A percentile compares a stretch with the other conserved stretches of the same genome.
Evolutionary conservation across 1,284 basidiomycete genomes (phyloP).

Genomic region (Abortiporus biennis): DNA sequence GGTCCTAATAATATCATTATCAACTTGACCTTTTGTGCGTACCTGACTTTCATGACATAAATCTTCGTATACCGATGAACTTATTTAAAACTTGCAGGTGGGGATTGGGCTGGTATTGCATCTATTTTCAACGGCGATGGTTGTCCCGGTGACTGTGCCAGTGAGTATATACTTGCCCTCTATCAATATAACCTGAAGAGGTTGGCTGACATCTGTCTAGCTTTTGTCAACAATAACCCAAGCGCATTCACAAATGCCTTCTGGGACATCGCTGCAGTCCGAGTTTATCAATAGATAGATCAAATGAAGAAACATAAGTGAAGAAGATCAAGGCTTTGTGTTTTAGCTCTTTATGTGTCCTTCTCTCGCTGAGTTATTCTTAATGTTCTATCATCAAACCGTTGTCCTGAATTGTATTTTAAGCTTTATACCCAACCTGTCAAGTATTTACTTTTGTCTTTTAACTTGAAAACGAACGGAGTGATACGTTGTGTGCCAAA

Average conservation of each 20-base stretch:
- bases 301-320: too few relatives aligned
- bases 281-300: slow-evolving; percentile 19
- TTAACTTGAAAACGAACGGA: too few relatives aligned
- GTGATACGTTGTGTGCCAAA: too few relatives aligned
- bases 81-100: slow-evolving; percentile 27
- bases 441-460: too few relatives aligned
- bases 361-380: too few relatives aligned
- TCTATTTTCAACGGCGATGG: slow-evolving; percentile 32
- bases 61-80: neutral
- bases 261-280: slow-evolving; percentile 31
- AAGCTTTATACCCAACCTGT: too few relatives aligned
- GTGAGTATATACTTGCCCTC: slow-evolving; percentile 20
- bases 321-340: too few relatives aligned
- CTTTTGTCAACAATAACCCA: slow-evolving; percentile 33
- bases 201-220: slow-evolving; percentile 7
- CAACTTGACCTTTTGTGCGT: slow-evolving; percentile 33
- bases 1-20: slow-evolving; percentile 57
- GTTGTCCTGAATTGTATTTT: too few relatives aligned
- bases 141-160: slow-evolving; percentile 41
- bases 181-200: neutral
- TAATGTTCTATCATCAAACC: too few relatives aligned
- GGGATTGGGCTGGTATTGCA: slow-evolving; percentile 44
- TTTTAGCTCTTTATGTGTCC: too few relatives aligned
- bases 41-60: neutral
- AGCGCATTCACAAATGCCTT: slow-evolving; percentile 34